Percentiles rank a stretch among this genome's conserved stretches.
These are phyloP conservation scores for Schizophyllum amplum DNA, from an alignment of 1,284 basidiomycete genomes.

Conservation along the genomic window DNA sequence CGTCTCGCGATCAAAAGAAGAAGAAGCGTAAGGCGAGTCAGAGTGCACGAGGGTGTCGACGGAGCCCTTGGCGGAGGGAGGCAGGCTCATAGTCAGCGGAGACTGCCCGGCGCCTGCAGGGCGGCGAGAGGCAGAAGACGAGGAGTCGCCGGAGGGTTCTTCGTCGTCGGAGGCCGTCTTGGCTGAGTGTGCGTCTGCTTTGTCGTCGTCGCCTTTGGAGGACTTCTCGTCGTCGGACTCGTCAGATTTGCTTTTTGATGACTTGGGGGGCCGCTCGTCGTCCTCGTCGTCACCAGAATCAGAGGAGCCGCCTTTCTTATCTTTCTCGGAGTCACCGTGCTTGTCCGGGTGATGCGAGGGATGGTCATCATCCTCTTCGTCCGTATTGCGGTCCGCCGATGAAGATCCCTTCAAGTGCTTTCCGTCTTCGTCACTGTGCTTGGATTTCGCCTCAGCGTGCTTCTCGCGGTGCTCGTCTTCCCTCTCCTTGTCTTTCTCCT, in stretches of 20 bases:
- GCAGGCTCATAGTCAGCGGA: neutral
- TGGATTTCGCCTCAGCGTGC: neutral
- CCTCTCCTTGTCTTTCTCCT: neutral
- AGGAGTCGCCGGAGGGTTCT: neutral
- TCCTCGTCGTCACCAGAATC: neutral
- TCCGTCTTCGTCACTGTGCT: neutral
- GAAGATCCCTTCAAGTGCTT: no score
- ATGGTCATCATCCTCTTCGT: neutral
- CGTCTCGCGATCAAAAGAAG: neutral
- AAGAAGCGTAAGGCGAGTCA: neutral
- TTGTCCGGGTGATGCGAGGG: neutral
- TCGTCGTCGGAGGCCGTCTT: no score
- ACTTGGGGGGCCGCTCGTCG: neutral
- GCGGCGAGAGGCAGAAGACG: neutral
- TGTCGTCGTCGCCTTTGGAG: neutral
- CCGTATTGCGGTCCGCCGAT: no score
- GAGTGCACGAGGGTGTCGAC: neutral
- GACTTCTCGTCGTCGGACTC: neutral
- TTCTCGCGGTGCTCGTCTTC: no score
- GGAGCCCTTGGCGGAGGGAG: neutral
- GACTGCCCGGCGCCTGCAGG: neutral
- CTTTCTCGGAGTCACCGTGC: neutral
- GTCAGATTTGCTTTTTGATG: no score
- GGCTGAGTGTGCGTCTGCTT: no score
- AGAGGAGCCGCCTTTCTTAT: neutral